These are phyloP conservation scores for Trichoderma hamatum DNA, from an alignment of 2,329 filamentous ascomycete species.

Conservation along the genomic window DNA sequence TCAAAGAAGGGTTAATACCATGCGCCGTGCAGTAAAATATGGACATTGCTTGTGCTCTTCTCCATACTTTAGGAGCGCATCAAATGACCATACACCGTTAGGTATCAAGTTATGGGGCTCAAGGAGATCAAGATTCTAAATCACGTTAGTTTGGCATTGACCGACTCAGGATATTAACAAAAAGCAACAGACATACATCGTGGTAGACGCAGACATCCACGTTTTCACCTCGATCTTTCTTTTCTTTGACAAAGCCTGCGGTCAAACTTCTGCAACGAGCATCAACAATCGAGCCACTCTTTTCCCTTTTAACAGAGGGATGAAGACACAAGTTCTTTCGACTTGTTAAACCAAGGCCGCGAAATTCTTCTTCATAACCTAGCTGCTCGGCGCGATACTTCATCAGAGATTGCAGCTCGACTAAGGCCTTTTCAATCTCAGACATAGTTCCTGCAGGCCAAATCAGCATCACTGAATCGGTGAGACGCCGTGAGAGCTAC, in stretches of 20 bases:
- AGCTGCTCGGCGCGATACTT: conserved; percentile 89
- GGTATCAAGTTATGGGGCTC: conserved; percentile 95
- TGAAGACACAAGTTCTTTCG: conserved; percentile 97
- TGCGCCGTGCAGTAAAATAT: conserved; percentile 92
- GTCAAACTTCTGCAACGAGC: conserved; percentile 94
- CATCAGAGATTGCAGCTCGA: conserved; percentile 90
- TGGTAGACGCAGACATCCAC: conserved; percentile 96
- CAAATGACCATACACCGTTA: conserved; percentile 93
- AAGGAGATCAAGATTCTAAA: conserved; percentile 84
- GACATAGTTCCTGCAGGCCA: conserved; percentile 78
- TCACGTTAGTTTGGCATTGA: background rate
- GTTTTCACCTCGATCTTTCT: conserved; percentile 92
- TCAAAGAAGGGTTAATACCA: conserved; percentile 59
- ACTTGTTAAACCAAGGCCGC: conserved; percentile 89
- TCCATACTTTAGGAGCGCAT: conserved; percentile 84
- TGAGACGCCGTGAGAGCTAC: conserved; percentile 6
- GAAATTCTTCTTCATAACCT: conserved; percentile 90
- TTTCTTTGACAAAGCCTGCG: conserved; percentile 95
- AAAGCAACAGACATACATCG: conserved; percentile 60
- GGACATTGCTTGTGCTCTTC: conserved; percentile 97
- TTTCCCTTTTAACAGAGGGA: conserved; percentile 93
- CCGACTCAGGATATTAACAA: background rate
- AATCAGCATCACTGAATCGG: background rate
- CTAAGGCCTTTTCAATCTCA: conserved; percentile 96
- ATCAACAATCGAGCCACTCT: conserved; percentile 92